Evolutionary conservation across 352 stramenopile species (phyloP).

Genomic region (Thalassiosira allenii): DNA sequence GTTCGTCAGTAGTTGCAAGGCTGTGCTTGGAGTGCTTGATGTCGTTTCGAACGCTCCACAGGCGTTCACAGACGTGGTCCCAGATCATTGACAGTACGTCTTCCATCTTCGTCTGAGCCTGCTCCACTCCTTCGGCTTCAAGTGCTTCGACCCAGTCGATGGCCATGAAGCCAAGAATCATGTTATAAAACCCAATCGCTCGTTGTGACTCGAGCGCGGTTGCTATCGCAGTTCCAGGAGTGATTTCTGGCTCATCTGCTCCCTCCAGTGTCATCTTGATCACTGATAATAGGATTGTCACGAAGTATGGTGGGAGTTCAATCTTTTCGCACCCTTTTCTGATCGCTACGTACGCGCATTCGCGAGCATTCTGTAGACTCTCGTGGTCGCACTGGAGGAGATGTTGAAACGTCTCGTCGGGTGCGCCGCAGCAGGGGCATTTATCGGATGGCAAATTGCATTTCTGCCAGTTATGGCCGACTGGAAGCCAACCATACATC

Average conservation of each 20-base stretch:
- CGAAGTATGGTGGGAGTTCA: not conserved
- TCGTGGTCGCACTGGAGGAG: not conserved
- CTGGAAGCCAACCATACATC: conserved; percentile 18
- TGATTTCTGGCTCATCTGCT: too few relatives aligned
- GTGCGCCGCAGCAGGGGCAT: conserved; percentile 19
- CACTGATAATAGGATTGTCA: not conserved
- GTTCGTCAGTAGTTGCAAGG: not conserved
- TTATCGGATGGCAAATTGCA: conserved; percentile 4
- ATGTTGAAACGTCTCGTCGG: conserved; percentile 11
- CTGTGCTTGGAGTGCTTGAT: not conserved
- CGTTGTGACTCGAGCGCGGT: not conserved
- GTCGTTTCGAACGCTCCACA: conserved; percentile 2
- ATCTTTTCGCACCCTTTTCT: too few relatives aligned
- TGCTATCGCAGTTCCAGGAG: too few relatives aligned
- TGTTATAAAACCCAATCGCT: not conserved
- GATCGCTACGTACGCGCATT: too few relatives aligned
- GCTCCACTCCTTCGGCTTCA: not conserved
- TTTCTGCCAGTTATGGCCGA: conserved; percentile 20
- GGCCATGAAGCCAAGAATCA: conserved; percentile 2
- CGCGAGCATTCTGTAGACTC: too few relatives aligned
- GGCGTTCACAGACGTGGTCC: conserved; percentile 13
- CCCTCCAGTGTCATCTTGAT: not conserved
- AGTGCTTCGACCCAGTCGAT: not conserved
- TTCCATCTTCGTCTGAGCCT: not conserved
- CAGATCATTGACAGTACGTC: conserved; percentile 7